Percentiles rank a stretch among this genome's conserved stretches.
phyloP scores from a whole-genome alignment of 2,329 filamentous ascomycete species.

The Colletotrichum lindemuthianum region DNA sequence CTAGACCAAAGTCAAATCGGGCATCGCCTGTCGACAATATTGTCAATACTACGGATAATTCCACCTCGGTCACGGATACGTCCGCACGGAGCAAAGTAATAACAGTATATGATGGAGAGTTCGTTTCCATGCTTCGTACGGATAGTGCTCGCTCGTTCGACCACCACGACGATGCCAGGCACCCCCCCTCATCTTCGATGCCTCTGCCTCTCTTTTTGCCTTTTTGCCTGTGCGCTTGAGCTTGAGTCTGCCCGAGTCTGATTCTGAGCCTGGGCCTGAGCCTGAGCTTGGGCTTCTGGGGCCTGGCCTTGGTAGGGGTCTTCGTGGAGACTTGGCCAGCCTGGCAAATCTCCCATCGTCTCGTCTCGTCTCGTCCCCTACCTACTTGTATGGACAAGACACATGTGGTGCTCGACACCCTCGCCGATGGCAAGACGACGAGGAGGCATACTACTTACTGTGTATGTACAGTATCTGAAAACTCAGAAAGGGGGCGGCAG shows the following conservation, averaged over 20 bases:
- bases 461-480: too few relatives aligned
- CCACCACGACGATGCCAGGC: too few relatives aligned
- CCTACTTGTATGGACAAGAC: background rate
- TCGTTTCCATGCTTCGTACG: constrained; percentile 5
- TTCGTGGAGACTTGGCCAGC: constrained; percentile 11
- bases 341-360: constrained; percentile 4
- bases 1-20: constrained; percentile 6
- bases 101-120: background rate
- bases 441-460: background rate
- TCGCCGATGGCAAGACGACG: background rate
- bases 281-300: too few relatives aligned
- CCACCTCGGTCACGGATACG: background rate
- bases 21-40: constrained; percentile 9
- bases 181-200: too few relatives aligned
- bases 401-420: background rate
- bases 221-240: background rate
- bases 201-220: background rate
- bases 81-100: background rate
- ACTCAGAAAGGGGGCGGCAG: background rate
- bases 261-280: too few relatives aligned
- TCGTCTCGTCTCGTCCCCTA: background rate
- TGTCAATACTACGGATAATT: constrained; percentile 19
- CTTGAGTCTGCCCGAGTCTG: too few relatives aligned
- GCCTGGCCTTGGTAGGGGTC: too few relatives aligned
- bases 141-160: too few relatives aligned